A percentile compares a stretch with the other conserved stretches of the same genome.
Conservation (phyloP, 2,329 filamentous ascomycete species). For the Apiospora koreana region DNA sequence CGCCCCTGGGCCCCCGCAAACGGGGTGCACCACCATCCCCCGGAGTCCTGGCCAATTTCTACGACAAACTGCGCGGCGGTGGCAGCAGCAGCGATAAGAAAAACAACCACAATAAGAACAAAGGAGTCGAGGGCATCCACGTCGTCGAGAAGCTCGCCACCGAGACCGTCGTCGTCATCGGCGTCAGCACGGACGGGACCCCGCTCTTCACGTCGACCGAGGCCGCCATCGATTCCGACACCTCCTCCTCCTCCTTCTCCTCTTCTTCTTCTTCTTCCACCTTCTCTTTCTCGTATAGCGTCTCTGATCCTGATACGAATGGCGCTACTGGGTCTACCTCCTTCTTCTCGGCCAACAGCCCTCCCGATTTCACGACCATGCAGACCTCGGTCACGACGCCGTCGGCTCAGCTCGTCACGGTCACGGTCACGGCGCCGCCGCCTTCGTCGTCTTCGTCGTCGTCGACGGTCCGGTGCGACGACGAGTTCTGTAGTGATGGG, state of each 20-base stretch:
- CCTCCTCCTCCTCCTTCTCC: background rate
- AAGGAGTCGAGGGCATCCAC: background rate
- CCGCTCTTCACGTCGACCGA: background rate
- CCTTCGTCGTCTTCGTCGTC: constrained; percentile 8
- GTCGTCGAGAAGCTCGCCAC: background rate
- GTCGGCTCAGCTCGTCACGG: no score
- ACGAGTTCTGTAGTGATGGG: constrained; percentile 36
- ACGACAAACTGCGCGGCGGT: background rate
- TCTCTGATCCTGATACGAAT: no score
- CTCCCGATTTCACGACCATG: no score
- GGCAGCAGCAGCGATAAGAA: background rate
- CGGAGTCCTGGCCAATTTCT: background rate
- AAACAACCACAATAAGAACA: background rate
- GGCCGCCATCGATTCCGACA: background rate
- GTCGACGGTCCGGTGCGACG: constrained; percentile 32
- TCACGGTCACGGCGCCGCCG: background rate
- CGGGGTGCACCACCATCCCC: background rate
- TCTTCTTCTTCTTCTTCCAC: background rate
- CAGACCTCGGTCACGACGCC: background rate
- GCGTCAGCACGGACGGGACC: background rate
- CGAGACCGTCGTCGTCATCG: background rate
- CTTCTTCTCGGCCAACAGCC: background rate
- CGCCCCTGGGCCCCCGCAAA: background rate
- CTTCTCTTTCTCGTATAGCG: background rate
- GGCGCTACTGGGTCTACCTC: no score